A percentile compares a stretch with the other conserved stretches of the same genome.
Evolutionary conservation across 2,329 filamentous ascomycete species (phyloP).

Genomic region (Aspergillus sp.): DNA sequence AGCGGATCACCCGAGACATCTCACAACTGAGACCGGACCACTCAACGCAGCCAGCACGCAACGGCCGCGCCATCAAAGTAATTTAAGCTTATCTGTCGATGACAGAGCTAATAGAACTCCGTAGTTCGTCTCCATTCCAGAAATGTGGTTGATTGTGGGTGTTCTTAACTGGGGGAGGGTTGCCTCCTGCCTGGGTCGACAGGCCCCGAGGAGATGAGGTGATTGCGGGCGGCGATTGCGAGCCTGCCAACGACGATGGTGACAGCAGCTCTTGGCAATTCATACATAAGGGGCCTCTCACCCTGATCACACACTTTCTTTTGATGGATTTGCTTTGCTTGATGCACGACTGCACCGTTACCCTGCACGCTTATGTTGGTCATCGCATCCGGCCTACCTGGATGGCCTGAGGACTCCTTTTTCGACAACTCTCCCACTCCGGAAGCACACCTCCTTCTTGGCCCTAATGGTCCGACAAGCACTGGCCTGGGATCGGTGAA

Average conservation of each 20-base stretch:
- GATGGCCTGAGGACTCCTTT: neutral
- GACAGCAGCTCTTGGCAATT: conserved; percentile 26
- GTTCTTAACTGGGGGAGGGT: neutral
- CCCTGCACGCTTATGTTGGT: neutral
- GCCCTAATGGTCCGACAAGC: neutral
- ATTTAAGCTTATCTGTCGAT: conserved; percentile 27
- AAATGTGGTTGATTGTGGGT: neutral
- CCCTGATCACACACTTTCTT: neutral
- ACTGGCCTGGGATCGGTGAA: neutral
- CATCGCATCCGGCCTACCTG: neutral
- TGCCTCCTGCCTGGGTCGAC: conserved; percentile 10
- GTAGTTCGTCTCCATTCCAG: neutral
- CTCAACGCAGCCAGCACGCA: conserved; percentile 9
- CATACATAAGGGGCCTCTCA: conserved; percentile 17
- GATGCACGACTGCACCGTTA: neutral
- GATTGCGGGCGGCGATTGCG: conserved; percentile 36
- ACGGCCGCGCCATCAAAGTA: conserved; percentile 11
- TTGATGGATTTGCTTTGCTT: neutral
- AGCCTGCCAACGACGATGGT: conserved; percentile 19
- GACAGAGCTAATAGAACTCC: conserved; percentile 10
- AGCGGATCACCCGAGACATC: conserved; percentile 21
- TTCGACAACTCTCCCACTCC: neutral
- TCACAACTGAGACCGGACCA: conserved; percentile 13
- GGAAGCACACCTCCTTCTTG: neutral
- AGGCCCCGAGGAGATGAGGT: conserved; percentile 31